Percentiles rank a stretch among this genome's conserved stretches.
Conservation (phyloP, 164 flowering plant species). For the Tetrastigma voinierianum region DNA sequence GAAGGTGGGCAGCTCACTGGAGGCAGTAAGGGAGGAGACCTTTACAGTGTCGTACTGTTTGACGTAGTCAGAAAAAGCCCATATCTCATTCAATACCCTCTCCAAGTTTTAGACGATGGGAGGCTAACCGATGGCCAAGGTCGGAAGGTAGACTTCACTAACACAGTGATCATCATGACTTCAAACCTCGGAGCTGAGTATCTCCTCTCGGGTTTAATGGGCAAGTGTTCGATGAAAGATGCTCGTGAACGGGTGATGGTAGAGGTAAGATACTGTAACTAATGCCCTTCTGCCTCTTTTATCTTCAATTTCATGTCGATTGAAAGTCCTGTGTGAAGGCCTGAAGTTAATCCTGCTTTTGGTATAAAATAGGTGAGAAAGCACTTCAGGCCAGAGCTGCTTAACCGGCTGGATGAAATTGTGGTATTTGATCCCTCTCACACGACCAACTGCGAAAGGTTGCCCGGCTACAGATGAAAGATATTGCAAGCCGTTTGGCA, state of each 20-base stretch:
- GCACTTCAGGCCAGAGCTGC: constrained; percentile 81
- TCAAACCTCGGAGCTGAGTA: constrained; percentile 94
- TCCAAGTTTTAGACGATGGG: constrained; percentile 94
- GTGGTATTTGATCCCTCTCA: constrained; percentile 87
- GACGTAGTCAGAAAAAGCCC: constrained; percentile 97
- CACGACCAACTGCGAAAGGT: constrained; percentile 78
- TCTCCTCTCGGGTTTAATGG: constrained; percentile 61
- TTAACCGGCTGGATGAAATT: constrained; percentile 85
- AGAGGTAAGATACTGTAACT: constrained; percentile 52
- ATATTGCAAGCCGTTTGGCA: constrained; percentile 75
- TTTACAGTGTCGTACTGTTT: constrained; percentile 80
- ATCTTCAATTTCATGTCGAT: neutral
- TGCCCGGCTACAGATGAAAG: constrained; percentile 78
- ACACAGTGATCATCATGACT: constrained; percentile 88
- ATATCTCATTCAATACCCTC: constrained; percentile 73
- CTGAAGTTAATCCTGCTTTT: neutral
- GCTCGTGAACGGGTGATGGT: constrained; percentile 73
- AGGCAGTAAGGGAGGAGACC: constrained; percentile 85
- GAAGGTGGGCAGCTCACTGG: constrained; percentile 98
- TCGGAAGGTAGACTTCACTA: constrained; percentile 81
- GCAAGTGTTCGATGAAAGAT: constrained; percentile 62
- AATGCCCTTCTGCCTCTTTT: neutral
- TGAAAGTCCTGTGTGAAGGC: too few relatives aligned
- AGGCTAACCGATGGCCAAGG: constrained; percentile 96
- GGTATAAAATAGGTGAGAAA: constrained; percentile 53